Percentiles rank a stretch among this genome's conserved stretches.
Evolutionary conservation across 2,329 filamentous ascomycete genomes (phyloP).

Genomic region (Mariannaea sp.): DNA sequence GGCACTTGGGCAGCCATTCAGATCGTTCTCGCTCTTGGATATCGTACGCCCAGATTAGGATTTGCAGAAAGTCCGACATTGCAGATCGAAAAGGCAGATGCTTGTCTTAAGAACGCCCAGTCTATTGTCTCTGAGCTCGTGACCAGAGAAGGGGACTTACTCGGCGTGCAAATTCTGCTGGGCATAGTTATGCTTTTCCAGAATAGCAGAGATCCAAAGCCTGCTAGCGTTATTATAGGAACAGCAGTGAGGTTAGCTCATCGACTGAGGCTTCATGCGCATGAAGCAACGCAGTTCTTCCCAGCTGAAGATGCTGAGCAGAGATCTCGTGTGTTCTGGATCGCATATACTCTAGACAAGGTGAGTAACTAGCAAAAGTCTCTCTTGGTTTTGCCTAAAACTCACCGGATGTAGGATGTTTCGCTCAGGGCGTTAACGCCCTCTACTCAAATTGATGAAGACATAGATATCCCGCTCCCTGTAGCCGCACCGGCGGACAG

Average conservation of each 20-base stretch:
- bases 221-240: conserved; percentile 45
- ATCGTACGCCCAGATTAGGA: conserved; percentile 34
- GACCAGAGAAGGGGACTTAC: conserved; percentile 43
- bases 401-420: conserved; percentile 36
- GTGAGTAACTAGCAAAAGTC: conserved; percentile 20
- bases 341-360: conserved; percentile 49
- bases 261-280: conserved; percentile 43
- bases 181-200: conserved; percentile 47
- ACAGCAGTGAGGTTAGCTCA: conserved; percentile 48
- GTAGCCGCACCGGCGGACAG: conserved; percentile 37
- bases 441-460: conserved; percentile 46
- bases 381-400: fast-evolving
- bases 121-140: conserved; percentile 46
- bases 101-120: conserved; percentile 46
- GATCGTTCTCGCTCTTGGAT: conserved; percentile 46
- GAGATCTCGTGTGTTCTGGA: conserved; percentile 47
- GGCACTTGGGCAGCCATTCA: conserved; percentile 47
- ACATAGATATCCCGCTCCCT: conserved; percentile 49
- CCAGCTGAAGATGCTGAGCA: conserved; percentile 42
- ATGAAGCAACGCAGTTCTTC: conserved; percentile 30
- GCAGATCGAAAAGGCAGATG: conserved; percentile 31
- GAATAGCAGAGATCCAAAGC: conserved; percentile 44
- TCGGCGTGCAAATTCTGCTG: conserved; percentile 47
- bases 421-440: conserved; percentile 45
- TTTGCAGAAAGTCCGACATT: conserved; percentile 24